Evolutionary conservation across 169 alveolate species (phyloP).

Genomic region (Plasmodium malariae): DNA sequence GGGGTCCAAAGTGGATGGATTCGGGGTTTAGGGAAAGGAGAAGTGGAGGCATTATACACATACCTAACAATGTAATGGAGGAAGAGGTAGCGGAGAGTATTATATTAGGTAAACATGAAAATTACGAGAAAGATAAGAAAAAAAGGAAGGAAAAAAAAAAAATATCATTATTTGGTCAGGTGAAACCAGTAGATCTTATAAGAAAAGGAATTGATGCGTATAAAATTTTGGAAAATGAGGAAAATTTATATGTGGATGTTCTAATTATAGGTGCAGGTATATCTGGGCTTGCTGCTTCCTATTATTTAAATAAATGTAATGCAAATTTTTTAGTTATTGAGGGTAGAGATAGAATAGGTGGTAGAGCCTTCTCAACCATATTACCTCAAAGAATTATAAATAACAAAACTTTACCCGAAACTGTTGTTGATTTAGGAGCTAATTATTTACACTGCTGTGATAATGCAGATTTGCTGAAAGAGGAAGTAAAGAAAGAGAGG

Average conservation of each 20-base stretch:
- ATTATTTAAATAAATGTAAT: conserved; percentile 79
- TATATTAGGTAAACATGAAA: conserved; percentile 16
- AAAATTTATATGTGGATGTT: conserved; percentile 78
- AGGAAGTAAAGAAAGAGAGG: not conserved
- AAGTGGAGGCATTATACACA: not conserved
- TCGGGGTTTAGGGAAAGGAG: not conserved
- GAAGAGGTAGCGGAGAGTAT: conserved; percentile 2
- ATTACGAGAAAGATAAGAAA: not conserved
- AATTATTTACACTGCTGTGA: conserved; percentile 86
- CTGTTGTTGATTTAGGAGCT: conserved; percentile 84
- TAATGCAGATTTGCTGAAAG: conserved; percentile 6
- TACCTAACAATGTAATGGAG: conserved; percentile 41
- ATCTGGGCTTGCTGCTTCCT: conserved; percentile 85
- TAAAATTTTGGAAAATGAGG: conserved; percentile 12
- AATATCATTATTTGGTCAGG: conserved; percentile 59
- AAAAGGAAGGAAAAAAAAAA: conserved; percentile 20
- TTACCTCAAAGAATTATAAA: conserved; percentile 73
- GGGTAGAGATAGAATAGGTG: conserved; percentile 85
- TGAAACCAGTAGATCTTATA: conserved; percentile 62
- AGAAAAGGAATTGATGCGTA: conserved; percentile 52
- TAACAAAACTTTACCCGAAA: conserved; percentile 70
- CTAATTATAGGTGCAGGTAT: conserved; percentile 86
- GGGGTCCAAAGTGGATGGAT: not conserved
- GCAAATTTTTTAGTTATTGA: conserved; percentile 79
- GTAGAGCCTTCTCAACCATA: conserved; percentile 82